phyloP scores from a whole-genome alignment of 371 early-diverging fungal genomes.

The Rhizopus sp. region DNA sequence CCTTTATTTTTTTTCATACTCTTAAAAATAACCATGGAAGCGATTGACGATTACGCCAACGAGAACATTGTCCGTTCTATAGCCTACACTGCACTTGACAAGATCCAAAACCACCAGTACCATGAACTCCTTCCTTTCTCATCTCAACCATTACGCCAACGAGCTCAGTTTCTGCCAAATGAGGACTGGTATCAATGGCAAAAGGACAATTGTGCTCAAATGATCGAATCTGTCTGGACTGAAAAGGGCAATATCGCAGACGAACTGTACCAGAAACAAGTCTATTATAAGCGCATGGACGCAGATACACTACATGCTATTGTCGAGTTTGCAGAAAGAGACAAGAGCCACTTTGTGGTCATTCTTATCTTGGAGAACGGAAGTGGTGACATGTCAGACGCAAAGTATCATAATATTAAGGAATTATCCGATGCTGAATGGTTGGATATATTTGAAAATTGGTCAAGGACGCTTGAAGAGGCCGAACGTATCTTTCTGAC shows the following conservation, averaged over 20 bases:
- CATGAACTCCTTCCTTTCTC: slow-evolving; percentile 34
- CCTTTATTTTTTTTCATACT: slow-evolving; percentile 11
- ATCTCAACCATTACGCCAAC: slow-evolving; percentile 37
- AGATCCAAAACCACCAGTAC: slow-evolving; percentile 37
- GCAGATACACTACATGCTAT: slow-evolving; percentile 42
- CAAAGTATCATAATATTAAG: slow-evolving; percentile 51
- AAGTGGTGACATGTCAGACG: slow-evolving; percentile 33
- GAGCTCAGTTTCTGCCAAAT: slow-evolving; percentile 29
- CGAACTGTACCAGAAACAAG: slow-evolving; percentile 30
- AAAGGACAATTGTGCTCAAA: slow-evolving; percentile 29
- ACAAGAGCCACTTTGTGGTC: slow-evolving; percentile 36
- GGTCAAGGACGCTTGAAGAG: slow-evolving; percentile 74
- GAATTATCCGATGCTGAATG: slow-evolving; percentile 40
- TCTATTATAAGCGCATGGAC: slow-evolving; percentile 51
- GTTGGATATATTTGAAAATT: slow-evolving; percentile 35
- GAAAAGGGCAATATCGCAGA: slow-evolving; percentile 15
- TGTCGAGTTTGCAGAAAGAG: slow-evolving; percentile 35
- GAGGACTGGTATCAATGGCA: slow-evolving; percentile 37
- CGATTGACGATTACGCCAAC: slow-evolving; percentile 53
- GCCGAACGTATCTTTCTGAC: slow-evolving; percentile 48
- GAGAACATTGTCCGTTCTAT: slow-evolving; percentile 52
- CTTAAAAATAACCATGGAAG: slow-evolving; percentile 37
- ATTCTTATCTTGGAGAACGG: slow-evolving; percentile 36
- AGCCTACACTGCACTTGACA: slow-evolving; percentile 43
- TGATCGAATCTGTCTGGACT: slow-evolving; percentile 37